Evolutionary conservation across 2,329 filamentous ascomycete species (phyloP).

Genomic region (Berkeleyomyces rouxiae): DNA sequence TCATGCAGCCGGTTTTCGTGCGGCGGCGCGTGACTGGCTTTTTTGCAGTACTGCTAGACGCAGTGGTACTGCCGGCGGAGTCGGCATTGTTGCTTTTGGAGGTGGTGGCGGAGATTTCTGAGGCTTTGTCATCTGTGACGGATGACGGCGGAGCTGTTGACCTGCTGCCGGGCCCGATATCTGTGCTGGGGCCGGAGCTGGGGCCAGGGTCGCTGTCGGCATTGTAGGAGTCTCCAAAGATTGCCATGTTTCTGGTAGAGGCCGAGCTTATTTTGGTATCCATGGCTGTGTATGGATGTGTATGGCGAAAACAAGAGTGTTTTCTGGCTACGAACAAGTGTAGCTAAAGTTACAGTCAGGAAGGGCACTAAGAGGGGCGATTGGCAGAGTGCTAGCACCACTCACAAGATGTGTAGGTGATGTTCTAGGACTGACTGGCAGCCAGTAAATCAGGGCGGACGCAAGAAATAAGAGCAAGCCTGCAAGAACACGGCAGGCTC

Average conservation of each 20-base stretch:
- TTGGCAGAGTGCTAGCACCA: not conserved
- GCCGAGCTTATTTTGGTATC: not conserved
- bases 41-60: constrained; percentile 19
- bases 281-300: not conserved
- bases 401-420: not conserved
- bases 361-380: not conserved
- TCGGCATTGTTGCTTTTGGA: constrained; percentile 23
- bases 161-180: not conserved
- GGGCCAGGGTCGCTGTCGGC: not conserved
- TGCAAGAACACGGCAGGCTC: not conserved
- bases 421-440: not conserved
- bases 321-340: not conserved
- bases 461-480: not conserved
- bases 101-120: not conserved
- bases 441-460: not conserved
- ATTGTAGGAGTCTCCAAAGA: not conserved
- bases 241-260: not conserved
- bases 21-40: constrained; percentile 43
- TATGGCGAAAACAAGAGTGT: not conserved
- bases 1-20: constrained; percentile 86
- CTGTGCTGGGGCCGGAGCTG: not conserved
- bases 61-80: not conserved
- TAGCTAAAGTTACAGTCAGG: not conserved
- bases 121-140: not conserved
- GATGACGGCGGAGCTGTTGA: not conserved